These are phyloP conservation scores for Celoporthe dispersa DNA, from an alignment of 2,329 filamentous ascomycete species.

Conservation along the genomic window DNA sequence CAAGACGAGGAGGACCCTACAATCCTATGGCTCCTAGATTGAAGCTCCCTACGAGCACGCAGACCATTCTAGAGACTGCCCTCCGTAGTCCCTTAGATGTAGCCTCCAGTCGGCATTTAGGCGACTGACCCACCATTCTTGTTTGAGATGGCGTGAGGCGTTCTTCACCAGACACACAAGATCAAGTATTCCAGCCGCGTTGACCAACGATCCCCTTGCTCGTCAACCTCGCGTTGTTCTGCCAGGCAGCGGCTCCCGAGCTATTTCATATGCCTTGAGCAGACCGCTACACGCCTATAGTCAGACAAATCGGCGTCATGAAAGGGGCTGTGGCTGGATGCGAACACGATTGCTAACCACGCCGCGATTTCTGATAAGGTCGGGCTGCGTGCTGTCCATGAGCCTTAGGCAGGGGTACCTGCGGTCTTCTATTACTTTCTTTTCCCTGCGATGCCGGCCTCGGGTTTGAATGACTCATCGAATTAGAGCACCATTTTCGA, in stretches of 20 bases:
- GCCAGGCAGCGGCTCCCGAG: background rate
- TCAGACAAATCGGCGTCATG: background rate
- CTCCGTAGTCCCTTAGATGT: background rate
- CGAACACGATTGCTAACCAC: background rate
- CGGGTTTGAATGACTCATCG: background rate
- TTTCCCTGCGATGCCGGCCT: no score
- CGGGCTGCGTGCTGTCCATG: background rate
- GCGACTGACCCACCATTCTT: background rate
- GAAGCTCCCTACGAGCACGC: background rate
- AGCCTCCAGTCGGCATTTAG: no score
- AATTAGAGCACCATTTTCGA: background rate
- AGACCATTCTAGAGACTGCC: background rate
- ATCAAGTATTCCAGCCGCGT: background rate
- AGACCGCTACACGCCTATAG: background rate
- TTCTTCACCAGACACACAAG: background rate
- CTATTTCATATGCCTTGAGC: no score
- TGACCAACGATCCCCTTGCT: background rate
- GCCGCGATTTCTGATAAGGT: no score
- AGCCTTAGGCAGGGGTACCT: conserved; percentile 3
- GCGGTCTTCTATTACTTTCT: background rate
- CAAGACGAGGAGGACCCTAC: background rate
- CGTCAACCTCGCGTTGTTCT: background rate
- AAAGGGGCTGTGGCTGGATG: background rate
- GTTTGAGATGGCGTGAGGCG: background rate
- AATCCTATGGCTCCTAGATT: no score